A percentile compares a stretch with the other conserved stretches of the same genome.
phyloP scores from a whole-genome alignment of 2,329 filamentous ascomycete genomes.

The Penicillium digitatum region DNA sequence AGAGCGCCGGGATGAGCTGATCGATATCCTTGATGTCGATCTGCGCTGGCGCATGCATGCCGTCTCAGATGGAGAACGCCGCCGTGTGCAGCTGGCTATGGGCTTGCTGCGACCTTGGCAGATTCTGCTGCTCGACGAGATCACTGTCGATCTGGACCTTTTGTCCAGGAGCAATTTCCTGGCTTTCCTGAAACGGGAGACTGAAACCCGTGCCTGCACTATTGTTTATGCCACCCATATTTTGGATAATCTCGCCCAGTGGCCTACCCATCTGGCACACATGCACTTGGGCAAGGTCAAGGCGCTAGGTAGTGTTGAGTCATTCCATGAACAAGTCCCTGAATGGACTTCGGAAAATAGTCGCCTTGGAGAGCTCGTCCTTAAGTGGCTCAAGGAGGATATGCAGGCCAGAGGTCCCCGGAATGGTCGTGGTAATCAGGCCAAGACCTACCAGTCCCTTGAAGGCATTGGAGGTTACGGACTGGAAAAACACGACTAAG shows the following conservation, averaged over 20 bases:
- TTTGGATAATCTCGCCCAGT: constrained; percentile 86
- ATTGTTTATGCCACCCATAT: constrained; percentile 98
- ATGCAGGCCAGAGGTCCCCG: constrained; percentile 73
- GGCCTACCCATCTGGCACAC: constrained; percentile 93
- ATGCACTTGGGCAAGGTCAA: constrained; percentile 88
- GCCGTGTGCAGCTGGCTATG: constrained; percentile 94
- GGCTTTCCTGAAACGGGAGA: constrained; percentile 80
- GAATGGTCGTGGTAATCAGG: constrained; percentile 53
- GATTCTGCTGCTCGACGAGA: constrained; percentile 87
- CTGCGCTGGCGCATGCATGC: constrained; percentile 91
- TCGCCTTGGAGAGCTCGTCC: constrained; percentile 77
- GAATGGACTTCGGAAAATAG: constrained; percentile 67
- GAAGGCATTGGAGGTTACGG: constrained; percentile 64
- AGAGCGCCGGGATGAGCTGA: constrained; percentile 77
- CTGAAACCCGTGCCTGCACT: constrained; percentile 74
- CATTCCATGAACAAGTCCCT: constrained; percentile 57
- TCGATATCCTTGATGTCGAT: constrained; percentile 87
- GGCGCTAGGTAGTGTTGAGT: constrained; percentile 73
- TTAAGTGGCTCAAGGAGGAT: constrained; percentile 82
- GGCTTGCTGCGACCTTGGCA: constrained; percentile 87
- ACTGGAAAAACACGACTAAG: constrained; percentile 44
- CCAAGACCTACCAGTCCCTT: constrained; percentile 50
- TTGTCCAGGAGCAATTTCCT: constrained; percentile 81
- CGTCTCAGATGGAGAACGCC: constrained; percentile 85
- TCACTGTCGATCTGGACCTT: constrained; percentile 93